Base-by-base conservation (phyloP, 192 early-diverging fungal genomes). In the Rhizophagus clarus region DNA sequence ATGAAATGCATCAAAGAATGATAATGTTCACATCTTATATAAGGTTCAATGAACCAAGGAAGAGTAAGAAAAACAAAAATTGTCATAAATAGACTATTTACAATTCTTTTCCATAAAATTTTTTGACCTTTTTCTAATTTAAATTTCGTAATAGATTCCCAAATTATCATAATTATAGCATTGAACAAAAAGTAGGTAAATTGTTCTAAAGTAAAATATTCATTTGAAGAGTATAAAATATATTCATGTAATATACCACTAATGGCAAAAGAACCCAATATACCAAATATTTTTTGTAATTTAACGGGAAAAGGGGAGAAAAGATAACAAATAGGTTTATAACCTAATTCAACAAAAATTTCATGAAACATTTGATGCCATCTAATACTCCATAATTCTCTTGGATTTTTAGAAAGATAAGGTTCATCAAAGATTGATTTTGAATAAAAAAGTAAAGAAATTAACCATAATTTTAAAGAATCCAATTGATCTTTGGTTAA, bases 1-100 rank as follows among this genome's bases (percentile, higher is more conserved):
- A 72, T 26, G 6, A 72, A 37, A 72, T 72, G 70, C 32, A 40
- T 47, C 15, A 45, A 20, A 12, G 29, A 15, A 40, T 72, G 12
- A 72, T 72, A 72, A 20, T 72, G 42, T 72, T 45, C 34, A 20
- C 34, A 28, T 37, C 42, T 31, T 37, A 72, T 37, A 42, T 72
- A 72, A 37, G 37, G 70, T 72, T 72, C 70, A 45, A 72, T 24
- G 24, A 72, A 72, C 70, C 70, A 72, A 24, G 70, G 70, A 37
- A 47, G 10, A 42, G 34, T 47, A 5, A 72, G 11, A 14, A 72
- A 12, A 37, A 26, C 26, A 64, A 64, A 29, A 12, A 28, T 4
- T 2, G n/a, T 15, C 24, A 64, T 28, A 28, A 24, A 28, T 29
- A 24, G 12, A 28, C 12, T 64, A 64, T 64, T 29, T 29, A 2